Base-by-base conservation (phyloP, 331 rosid species). In the Saraca asoca region DNA sequence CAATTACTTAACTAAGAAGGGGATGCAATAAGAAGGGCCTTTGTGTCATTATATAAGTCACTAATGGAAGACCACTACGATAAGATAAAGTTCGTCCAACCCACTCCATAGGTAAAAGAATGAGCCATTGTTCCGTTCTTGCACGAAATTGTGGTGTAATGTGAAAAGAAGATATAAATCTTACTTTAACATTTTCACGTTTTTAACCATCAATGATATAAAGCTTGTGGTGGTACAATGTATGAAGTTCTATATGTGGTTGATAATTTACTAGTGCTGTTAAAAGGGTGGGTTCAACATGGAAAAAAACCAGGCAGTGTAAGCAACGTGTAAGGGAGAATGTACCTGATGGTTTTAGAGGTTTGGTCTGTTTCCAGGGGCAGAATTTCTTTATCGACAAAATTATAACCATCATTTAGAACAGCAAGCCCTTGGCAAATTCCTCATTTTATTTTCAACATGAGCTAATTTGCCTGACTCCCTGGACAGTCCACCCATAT, bases 61-160 rank as follows among this genome's bases (percentile, higher is more conserved):
- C n/a, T n/a, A n/a, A n/a, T n/a, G n/a, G n/a, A 35, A 33, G 50
- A 43, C 53, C 50, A 54, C 9, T 43, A 20, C 14, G 44, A 73
- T 55, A 60, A 56, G 73, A 79, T 57, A 51, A 53, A 35, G 54
- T 60, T 58, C 46, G 61, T 61, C 35, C 38, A 29, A 12, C 60
- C 60, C 66, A 65, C 12, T 58, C 60, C 66, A 65, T 9, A 45
- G 59, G 66, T 62, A 1, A 48, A 46, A 45, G 15, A 68, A 15
- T 24, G 17, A n/a, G 49, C 34, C 51, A 58, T 52, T 45, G 63
- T 58, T 58, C 54, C 14, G 34, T 57, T 64, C 18, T 71, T 64
- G 73, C 73, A 70, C 12, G 69, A 51, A 70, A 76, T 9, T 64
- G 76, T 70, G 57, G 18, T 7, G 16, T 41, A 54, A 51, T 37